These are phyloP conservation scores for Barbarea vulgaris DNA, from an alignment of 345 rosid species.

Conservation along the genomic window DNA sequence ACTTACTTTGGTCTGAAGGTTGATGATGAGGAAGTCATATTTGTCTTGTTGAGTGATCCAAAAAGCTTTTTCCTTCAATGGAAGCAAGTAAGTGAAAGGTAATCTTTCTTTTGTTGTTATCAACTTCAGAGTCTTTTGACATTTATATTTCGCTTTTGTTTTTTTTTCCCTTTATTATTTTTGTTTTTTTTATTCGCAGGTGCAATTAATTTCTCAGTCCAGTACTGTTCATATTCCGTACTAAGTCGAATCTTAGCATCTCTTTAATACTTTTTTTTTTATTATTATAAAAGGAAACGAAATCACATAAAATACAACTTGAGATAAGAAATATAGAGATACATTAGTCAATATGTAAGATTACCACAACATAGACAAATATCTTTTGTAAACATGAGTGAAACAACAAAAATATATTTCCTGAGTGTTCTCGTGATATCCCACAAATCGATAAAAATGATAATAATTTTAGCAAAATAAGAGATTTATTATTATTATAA, in stretches of 20 bases:
- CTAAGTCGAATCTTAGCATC: conserved; percentile 36
- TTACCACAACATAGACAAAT: conserved; percentile 15
- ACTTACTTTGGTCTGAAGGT: conserved; percentile 37
- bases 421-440: neutral
- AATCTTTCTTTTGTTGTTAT: conserved; percentile 24
- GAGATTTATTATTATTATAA: neutral
- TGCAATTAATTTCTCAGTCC: conserved; percentile 13
- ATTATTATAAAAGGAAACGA: no score
- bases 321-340: neutral
- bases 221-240: conserved; percentile 3
- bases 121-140: conserved; percentile 3
- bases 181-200: conserved; percentile 9
- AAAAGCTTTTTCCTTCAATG: neutral
- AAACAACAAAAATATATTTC: neutral
- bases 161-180: neutral
- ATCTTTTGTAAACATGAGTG: conserved; percentile 8
- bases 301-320: no score
- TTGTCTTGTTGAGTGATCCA: conserved; percentile 27
- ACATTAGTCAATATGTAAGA: neutral
- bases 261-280: neutral
- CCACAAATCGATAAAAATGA: conserved; percentile 16
- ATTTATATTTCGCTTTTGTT: conserved; percentile 24
- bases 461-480: conserved; percentile 7
- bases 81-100: conserved; percentile 21
- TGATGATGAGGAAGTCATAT: conserved; percentile 33